Evolutionary conservation across 345 rosid species (phyloP).

Genomic region (Heritiera fomes): DNA sequence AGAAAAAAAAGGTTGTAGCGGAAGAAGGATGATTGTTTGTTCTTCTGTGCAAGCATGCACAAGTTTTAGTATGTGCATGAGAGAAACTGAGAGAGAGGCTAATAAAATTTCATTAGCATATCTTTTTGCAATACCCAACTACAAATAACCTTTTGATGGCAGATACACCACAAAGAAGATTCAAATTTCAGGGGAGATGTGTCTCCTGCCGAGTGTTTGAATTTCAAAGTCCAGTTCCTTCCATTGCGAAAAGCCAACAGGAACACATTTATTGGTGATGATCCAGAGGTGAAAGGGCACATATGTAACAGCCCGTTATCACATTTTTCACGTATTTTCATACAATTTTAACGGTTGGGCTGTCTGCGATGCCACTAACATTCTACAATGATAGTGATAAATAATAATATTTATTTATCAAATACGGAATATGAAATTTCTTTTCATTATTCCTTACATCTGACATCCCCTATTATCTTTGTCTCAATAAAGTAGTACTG

Average conservation of each 20-base stretch:
- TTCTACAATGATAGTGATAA: too few species aligned
- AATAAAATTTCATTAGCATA: background rate
- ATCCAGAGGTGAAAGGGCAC: background rate
- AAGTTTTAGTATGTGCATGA: background rate
- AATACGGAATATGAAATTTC: too few species aligned
- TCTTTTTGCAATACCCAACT: background rate
- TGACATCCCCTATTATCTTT: too few species aligned
- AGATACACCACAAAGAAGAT: background rate
- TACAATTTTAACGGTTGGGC: too few species aligned
- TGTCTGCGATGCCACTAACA: too few species aligned
- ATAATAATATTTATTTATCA: too few species aligned
- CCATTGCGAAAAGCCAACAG: background rate
- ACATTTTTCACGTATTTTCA: too few species aligned
- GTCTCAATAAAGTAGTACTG: too few species aligned
- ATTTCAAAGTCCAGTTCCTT: background rate
- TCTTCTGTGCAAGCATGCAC: background rate
- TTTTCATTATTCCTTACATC: too few species aligned
- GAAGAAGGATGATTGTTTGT: background rate
- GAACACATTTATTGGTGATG: background rate
- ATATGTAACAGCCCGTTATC: too few species aligned
- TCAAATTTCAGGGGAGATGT: background rate
- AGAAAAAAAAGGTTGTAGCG: background rate
- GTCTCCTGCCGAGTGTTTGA: background rate
- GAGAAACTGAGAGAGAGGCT: background rate
- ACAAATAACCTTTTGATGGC: background rate